Conservation (phyloP, 768 basidiomycete genomes). For the Strobilomyces dryophilus region DNA sequence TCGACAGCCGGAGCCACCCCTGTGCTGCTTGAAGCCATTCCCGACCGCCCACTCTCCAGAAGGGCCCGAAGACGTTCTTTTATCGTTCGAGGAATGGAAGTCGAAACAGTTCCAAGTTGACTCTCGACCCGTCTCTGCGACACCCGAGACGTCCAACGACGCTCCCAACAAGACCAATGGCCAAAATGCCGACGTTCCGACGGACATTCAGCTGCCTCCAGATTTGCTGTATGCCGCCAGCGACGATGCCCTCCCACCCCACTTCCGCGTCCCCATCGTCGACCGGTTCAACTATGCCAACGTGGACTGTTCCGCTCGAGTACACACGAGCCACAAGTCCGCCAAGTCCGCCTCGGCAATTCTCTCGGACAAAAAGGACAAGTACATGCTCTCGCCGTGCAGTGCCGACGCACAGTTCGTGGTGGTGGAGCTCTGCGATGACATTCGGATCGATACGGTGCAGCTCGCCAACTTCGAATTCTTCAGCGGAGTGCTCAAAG, state of each 20-base stretch:
- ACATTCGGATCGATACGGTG: constrained; percentile 93
- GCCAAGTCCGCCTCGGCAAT: constrained; percentile 83
- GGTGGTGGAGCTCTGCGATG: constrained; percentile 95
- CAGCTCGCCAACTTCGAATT: constrained; percentile 98
- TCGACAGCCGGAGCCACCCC: constrained; percentile 46
- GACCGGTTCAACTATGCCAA: constrained; percentile 96
- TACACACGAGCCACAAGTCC: constrained; percentile 76
- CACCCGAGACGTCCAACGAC: background rate
- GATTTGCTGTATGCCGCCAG: constrained; percentile 9
- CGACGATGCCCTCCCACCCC: constrained; percentile 42
- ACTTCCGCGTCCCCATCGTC: constrained; percentile 68
- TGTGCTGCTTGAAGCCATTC: constrained; percentile 65
- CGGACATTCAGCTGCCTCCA: constrained; percentile 11
- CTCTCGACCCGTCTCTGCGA: constrained; percentile 25
- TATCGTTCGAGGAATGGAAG: constrained; percentile 90
- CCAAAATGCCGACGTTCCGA: constrained; percentile 4
- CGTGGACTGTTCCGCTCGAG: constrained; percentile 88
- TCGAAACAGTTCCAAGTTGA: constrained; percentile 51
- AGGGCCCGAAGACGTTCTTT: constrained; percentile 54
- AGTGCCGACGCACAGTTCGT: constrained; percentile 63
- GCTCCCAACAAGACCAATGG: background rate
- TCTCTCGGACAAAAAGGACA: constrained; percentile 83
- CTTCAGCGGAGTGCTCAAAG: constrained; percentile 94
- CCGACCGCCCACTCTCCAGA: constrained; percentile 36
- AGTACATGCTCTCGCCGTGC: constrained; percentile 97